Evolutionary conservation across 805 yeast genomes (phyloP).

Genomic region (Torulaspora quercuum): DNA sequence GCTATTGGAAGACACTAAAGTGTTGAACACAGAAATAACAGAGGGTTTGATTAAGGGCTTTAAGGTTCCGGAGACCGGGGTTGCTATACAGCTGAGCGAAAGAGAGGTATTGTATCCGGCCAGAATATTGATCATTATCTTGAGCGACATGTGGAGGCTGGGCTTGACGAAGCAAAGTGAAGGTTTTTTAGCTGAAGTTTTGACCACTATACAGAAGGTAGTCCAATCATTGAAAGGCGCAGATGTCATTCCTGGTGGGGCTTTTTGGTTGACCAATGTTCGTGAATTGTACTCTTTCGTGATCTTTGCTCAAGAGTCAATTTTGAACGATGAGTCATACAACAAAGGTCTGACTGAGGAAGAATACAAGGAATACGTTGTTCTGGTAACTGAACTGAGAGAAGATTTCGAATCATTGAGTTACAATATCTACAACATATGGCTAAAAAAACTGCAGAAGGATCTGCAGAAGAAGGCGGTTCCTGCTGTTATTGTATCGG

Average conservation of each 20-base stretch:
- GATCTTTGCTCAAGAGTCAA: slow-evolving; percentile 88
- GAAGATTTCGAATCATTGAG: slow-evolving; percentile 92
- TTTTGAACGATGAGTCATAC: slow-evolving; percentile 75
- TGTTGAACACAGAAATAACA: slow-evolving; percentile 76
- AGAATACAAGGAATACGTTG: slow-evolving; percentile 86
- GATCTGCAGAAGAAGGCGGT: slow-evolving; percentile 86
- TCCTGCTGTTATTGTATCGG: slow-evolving; percentile 92
- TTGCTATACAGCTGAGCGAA: slow-evolving; percentile 74
- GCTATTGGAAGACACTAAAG: slow-evolving; percentile 64
- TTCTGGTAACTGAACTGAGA: slow-evolving; percentile 83
- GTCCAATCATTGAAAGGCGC: slow-evolving; percentile 80
- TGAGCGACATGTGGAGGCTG: slow-evolving; percentile 97
- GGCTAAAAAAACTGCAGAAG: slow-evolving; percentile 94
- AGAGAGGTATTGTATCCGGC: slow-evolving; percentile 96
- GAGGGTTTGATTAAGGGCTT: slow-evolving; percentile 82
- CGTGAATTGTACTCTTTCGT: slow-evolving; percentile 95
- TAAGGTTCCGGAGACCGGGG: slow-evolving; percentile 81
- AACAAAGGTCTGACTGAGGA: slow-evolving; percentile 81
- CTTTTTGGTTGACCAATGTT: slow-evolving; percentile 95
- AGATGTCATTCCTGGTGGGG: slow-evolving; percentile 85
- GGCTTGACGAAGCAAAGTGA: slow-evolving; percentile 92
- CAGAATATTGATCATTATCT: slow-evolving; percentile 82
- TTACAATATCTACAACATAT: slow-evolving; percentile 90
- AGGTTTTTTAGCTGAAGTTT: slow-evolving; percentile 81
- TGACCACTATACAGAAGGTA: slow-evolving; percentile 79